These are phyloP conservation scores for Alternaria rosae DNA, from an alignment of 2,329 filamentous ascomycete genomes.

Conservation along the genomic window DNA sequence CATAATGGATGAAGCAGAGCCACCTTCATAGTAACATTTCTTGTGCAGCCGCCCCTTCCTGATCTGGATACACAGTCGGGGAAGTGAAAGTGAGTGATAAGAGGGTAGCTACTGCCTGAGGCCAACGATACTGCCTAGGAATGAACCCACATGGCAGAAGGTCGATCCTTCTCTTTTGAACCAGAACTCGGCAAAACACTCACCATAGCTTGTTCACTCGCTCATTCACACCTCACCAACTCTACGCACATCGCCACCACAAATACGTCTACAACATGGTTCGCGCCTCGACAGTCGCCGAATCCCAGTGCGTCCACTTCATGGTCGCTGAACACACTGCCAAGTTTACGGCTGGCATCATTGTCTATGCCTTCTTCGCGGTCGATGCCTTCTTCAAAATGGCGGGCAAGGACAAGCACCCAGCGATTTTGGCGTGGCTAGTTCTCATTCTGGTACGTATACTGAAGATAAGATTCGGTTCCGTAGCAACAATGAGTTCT, in stretches of 20 bases:
- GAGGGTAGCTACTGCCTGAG: not conserved
- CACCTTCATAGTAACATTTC: accelerated
- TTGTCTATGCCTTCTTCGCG: not conserved
- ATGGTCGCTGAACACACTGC: not conserved
- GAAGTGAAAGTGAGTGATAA: not conserved
- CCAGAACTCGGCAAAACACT: not conserved
- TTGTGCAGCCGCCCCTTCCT: not conserved
- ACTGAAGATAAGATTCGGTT: not conserved
- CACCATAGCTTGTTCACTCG: not conserved
- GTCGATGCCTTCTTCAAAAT: not conserved
- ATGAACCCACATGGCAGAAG: not conserved
- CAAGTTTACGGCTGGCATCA: not conserved
- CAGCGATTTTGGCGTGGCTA: not conserved
- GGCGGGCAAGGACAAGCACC: not conserved
- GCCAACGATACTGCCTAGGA: not conserved
- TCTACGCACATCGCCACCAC: not conserved
- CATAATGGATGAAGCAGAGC: not conserved
- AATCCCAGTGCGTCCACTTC: not conserved
- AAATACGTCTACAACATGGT: not conserved
- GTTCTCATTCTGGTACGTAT: not conserved
- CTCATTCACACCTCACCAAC: not conserved
- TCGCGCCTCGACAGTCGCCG: not conserved
- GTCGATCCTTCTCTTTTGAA: not conserved
- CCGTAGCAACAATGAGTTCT: not conserved
- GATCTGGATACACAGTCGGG: not conserved